Evolutionary conservation across 164 flowering plant genomes (phyloP).

Genomic region (Aristolochia fimbriata): DNA sequence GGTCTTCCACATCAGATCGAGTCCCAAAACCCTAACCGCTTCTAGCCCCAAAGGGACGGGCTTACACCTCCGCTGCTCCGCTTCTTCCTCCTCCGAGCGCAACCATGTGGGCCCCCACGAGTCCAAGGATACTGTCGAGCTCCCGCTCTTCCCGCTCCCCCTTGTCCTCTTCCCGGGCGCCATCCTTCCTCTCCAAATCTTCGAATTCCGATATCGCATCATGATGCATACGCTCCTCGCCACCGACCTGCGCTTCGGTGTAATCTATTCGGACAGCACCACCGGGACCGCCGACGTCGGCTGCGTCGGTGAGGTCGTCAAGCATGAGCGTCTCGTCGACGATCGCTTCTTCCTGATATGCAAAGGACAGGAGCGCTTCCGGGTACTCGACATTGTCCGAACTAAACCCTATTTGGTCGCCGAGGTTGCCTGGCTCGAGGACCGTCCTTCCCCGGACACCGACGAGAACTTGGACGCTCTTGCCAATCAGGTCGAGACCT

Average conservation of each 20-base stretch:
- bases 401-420: conserved; percentile 88
- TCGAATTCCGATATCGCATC: conserved; percentile 91
- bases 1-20: too few species aligned
- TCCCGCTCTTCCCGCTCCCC: conserved; percentile 91
- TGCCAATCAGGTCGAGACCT: conserved; percentile 66
- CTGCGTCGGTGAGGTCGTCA: conserved; percentile 91
- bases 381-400: conserved; percentile 50
- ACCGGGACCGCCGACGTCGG: conserved; percentile 81
- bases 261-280: conserved; percentile 64
- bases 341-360: conserved; percentile 94
- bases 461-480: conserved; percentile 52
- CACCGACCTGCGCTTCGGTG: conserved; percentile 93
- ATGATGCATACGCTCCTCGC: conserved; percentile 97
- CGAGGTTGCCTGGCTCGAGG: conserved; percentile 80
- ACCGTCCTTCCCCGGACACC: conserved; percentile 48
- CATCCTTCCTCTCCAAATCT: conserved; percentile 84
- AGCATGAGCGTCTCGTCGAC: conserved; percentile 90
- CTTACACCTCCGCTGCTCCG: conserved; percentile 35
- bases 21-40: conserved; percentile 2
- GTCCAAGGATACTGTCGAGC: conserved; percentile 62
- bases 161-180: conserved; percentile 96
- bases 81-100: conserved; percentile 5
- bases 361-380: conserved; percentile 90
- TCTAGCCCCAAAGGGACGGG: not conserved
- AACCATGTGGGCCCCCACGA: conserved; percentile 45